A percentile compares a stretch with the other conserved stretches of the same genome.
These are phyloP conservation scores for Venturia carpophila DNA, from an alignment of 2,329 filamentous ascomycete species.

Conservation along the genomic window DNA sequence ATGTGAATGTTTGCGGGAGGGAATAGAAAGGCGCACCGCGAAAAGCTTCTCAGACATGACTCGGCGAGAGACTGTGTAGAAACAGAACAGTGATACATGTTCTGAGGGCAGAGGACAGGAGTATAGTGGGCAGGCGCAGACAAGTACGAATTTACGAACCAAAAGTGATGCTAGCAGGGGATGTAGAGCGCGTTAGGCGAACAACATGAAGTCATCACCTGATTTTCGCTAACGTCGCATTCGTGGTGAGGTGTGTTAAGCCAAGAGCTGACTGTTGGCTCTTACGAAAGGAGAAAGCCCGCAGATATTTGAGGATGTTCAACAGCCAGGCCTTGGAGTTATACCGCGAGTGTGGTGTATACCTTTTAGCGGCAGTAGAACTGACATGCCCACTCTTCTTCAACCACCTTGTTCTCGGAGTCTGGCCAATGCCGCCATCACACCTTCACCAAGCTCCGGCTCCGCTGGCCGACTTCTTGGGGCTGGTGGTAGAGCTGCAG, in stretches of 20 bases:
- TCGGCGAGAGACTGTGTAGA: no score
- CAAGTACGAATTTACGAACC: background rate
- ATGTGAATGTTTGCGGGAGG: background rate
- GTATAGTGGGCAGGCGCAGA: background rate
- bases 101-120: background rate
- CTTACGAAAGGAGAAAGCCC: no score
- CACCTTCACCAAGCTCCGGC: conserved; percentile 46
- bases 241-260: background rate
- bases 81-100: no score
- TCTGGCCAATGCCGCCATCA: conserved; percentile 51
- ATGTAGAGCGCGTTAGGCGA: background rate
- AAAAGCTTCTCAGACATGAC: no score
- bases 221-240: background rate
- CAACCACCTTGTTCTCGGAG: conserved; percentile 32
- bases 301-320: no score
- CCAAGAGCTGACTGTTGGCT: background rate
- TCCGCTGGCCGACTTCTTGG: conserved; percentile 23
- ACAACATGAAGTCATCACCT: background rate
- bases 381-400: background rate
- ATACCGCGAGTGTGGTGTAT: background rate
- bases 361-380: background rate
- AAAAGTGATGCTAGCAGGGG: background rate
- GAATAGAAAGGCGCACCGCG: no score
- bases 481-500: background rate
- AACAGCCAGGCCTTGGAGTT: background rate